A percentile compares a stretch with the other conserved stretches of the same genome.
Evolutionary conservation across 129 eudicot genomes (phyloP).

Genomic region (Helichrysum umbraculigerum): DNA sequence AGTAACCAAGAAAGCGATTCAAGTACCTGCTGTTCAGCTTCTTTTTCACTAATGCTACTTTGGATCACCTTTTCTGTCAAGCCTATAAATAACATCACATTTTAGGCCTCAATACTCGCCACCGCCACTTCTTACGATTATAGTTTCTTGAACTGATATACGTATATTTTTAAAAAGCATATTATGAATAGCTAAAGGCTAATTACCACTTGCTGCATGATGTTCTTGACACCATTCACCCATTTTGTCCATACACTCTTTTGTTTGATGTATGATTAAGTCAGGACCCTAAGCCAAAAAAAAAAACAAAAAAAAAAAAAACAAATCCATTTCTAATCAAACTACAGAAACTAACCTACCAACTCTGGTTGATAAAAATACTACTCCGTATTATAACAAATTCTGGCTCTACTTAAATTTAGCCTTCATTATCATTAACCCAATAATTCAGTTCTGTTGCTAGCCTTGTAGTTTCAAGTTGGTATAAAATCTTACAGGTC

Average conservation of each 20-base stretch:
- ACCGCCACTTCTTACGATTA: background rate
- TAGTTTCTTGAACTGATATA: background rate
- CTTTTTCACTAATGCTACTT: slow-evolving; percentile 73
- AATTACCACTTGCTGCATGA: slow-evolving; percentile 92
- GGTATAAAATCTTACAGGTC: background rate
- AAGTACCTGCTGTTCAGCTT: slow-evolving; percentile 85
- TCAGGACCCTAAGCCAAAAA: slow-evolving; percentile 69
- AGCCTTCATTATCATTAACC: background rate
- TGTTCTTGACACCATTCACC: slow-evolving; percentile 95
- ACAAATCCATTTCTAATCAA: background rate
- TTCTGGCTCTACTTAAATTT: background rate
- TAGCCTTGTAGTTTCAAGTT: background rate
- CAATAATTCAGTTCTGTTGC: background rate
- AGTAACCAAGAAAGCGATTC: background rate
- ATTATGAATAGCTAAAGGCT: slow-evolving; percentile 15
- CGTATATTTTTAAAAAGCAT: background rate
- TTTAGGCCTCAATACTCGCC: background rate
- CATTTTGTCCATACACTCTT: slow-evolving; percentile 85
- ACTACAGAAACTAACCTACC: slow-evolving; percentile 1
- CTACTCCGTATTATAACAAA: background rate
- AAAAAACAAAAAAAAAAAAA: too few relatives aligned
- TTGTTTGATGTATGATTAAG: slow-evolving; percentile 82
- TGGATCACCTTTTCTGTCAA: slow-evolving; percentile 80
- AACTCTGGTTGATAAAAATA: background rate
- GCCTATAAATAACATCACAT: slow-evolving; percentile 41